Conservation (phyloP, 208 protist species). For the Plasmodiophora brassicae region DNA sequence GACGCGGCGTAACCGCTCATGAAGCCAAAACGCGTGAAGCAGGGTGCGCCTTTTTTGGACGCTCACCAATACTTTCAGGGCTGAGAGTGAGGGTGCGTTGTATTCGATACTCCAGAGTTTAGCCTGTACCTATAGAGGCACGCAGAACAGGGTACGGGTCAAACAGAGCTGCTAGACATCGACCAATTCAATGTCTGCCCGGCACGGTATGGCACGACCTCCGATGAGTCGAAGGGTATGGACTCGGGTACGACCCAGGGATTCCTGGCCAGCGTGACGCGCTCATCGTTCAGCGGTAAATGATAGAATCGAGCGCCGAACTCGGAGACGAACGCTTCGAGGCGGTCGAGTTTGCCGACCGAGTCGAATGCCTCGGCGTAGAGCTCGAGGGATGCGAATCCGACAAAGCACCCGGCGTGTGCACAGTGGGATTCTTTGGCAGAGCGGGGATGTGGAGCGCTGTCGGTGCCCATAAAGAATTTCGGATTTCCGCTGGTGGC, state of each 20-base stretch:
- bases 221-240: background rate
- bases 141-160: no score
- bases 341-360: constrained; percentile 39
- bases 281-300: constrained; percentile 35
- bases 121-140: no score
- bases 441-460: constrained; percentile 46
- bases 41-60: no score
- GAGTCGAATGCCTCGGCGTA: constrained; percentile 57
- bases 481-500: constrained; percentile 41
- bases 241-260: constrained; percentile 33
- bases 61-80: no score
- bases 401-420: constrained; percentile 28
- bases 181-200: constrained; percentile 8
- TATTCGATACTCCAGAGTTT: no score
- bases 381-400: constrained; percentile 48
- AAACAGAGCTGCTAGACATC: background rate
- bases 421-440: background rate
- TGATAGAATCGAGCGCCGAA: constrained; percentile 50
- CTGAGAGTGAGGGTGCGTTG: no score
- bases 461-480: constrained; percentile 57
- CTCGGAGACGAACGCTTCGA: constrained; percentile 41
- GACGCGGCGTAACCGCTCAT: no score
- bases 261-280: constrained; percentile 29
- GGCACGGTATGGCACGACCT: constrained; percentile 42
- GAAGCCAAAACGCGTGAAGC: no score